phyloP scores from a whole-genome alignment of 148 eudicot species.

The Rhododendron simsii region DNA sequence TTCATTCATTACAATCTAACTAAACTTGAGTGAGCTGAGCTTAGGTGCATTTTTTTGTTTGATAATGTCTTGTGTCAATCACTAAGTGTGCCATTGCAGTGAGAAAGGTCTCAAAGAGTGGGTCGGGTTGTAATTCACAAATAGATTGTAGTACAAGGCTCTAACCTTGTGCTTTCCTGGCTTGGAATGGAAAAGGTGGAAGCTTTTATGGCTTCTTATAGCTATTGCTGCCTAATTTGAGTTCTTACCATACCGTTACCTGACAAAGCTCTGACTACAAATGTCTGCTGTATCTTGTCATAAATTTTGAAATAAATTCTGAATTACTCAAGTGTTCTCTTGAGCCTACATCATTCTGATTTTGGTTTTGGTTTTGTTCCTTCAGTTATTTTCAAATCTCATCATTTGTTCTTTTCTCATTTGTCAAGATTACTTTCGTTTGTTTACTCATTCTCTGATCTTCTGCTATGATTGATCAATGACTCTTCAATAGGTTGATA shows the following conservation, averaged over 20 bases:
- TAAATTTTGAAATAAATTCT: background rate
- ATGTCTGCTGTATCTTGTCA: background rate
- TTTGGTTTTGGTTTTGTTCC: background rate
- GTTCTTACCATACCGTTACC: background rate
- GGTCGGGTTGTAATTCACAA: background rate
- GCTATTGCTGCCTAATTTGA: background rate
- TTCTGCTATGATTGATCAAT: background rate
- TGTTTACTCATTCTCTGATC: background rate
- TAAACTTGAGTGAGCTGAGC: background rate
- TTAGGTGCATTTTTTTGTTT: background rate
- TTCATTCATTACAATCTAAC: background rate
- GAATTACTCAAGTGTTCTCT: background rate
- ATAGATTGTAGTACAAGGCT: background rate
- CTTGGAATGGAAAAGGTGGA: constrained; percentile 2
- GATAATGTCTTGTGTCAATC: background rate
- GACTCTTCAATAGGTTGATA: constrained; percentile 57
- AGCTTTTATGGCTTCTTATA: background rate
- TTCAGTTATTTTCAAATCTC: background rate
- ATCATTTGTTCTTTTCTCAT: background rate
- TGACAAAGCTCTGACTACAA: background rate
- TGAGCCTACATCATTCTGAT: background rate
- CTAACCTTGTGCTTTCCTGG: background rate
- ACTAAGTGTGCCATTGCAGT: background rate
- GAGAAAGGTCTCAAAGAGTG: background rate
- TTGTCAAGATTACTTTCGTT: background rate